Base-by-base conservation (phyloP, 805 yeast species). In the Candida glaebosa region DNA sequence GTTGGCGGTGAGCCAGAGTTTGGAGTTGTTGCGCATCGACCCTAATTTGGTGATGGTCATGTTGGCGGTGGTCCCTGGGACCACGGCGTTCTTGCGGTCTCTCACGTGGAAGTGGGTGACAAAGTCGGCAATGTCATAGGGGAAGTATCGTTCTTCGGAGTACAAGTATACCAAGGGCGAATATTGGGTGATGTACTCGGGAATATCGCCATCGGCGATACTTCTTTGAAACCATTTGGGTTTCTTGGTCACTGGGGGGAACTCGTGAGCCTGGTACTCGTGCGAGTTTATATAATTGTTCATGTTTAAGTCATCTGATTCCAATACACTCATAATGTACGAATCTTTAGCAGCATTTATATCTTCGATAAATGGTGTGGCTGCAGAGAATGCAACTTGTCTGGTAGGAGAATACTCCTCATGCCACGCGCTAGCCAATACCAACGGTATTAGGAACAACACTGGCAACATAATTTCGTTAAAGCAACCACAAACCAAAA, bases 111-210 rank as follows among this genome's bases (percentile, higher is more conserved):
- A 85, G 56, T 87, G 77, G 5, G 65, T 63, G 5, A 87, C 89
- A 57, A 63, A 91, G 16, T 84, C 77, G 20, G 69, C 74, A 31
- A 89, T 73, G 54, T 88, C 95, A 52, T 87, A 87, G 0, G 99
- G 96, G 50, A 84, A 67, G 56, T 90, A 91, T 40, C 70, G 63
- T 53, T 91, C 99, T 56, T 91, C 99, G 1, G 95, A 81, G 65
- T 91, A 90, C 8, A 91, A 68, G 56, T 87, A 87, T 2, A 91
- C 90, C 40, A 82, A 64, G 0, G 99, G 98, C 3, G 85, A 78
- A 55, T 74, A 72, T 34, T 83, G 82, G 2, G 78, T 48, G 1
- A 81, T 83, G 58, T 78, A 85, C 5, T 58, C 57, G 0, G 93
- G 95, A 2, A 85, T 71, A 38, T 76, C 79, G 1, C 87, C 86